Percentiles rank a stretch among this genome's conserved stretches.
phyloP scores from a whole-genome alignment of 2,329 filamentous ascomycete genomes.

The Pseudogymnoascus sp. region DNA sequence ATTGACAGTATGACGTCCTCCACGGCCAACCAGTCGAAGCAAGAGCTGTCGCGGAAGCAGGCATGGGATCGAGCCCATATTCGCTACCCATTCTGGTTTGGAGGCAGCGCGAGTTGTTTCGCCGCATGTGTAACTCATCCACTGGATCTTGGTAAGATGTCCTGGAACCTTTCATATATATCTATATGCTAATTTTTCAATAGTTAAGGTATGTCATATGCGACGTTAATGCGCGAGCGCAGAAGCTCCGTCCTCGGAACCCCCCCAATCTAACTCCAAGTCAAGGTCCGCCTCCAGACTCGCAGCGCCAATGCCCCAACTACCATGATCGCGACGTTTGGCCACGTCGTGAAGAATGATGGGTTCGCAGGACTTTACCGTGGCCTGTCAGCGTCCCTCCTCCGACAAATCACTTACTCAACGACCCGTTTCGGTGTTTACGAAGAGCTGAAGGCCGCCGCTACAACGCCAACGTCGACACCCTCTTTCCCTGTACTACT shows the following conservation, averaged over 20 bases:
- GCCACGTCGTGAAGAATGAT: slow-evolving; percentile 68
- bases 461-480: slow-evolving; percentile 42
- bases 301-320: slow-evolving; percentile 66
- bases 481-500: slow-evolving; percentile 72
- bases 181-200: slow-evolving; percentile 17
- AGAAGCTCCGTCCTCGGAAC: slow-evolving; percentile 19
- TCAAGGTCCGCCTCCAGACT: slow-evolving; percentile 78
- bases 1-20: slow-evolving; percentile 21
- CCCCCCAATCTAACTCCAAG: slow-evolving; percentile 3
- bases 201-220: slow-evolving; percentile 12
- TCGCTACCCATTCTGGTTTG: slow-evolving; percentile 86
- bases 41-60: slow-evolving; percentile 17
- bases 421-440: slow-evolving; percentile 96
- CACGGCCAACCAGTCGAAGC: slow-evolving; percentile 14
- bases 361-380: slow-evolving; percentile 78
- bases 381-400: slow-evolving; percentile 83
- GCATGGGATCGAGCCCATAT: slow-evolving; percentile 24
- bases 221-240: slow-evolving; percentile 12
- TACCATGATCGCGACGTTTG: slow-evolving; percentile 78
- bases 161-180: slow-evolving; percentile 7
- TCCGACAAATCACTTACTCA: slow-evolving; percentile 92
- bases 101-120: slow-evolving; percentile 86
- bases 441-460: slow-evolving; percentile 75
- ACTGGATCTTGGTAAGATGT: slow-evolving; percentile 72
- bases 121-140: slow-evolving; percentile 90